Percentiles rank a stretch among this genome's conserved stretches.
phyloP scores from a whole-genome alignment of 2,329 filamentous ascomycete genomes.

The Fonsecaea pedrosoi region DNA sequence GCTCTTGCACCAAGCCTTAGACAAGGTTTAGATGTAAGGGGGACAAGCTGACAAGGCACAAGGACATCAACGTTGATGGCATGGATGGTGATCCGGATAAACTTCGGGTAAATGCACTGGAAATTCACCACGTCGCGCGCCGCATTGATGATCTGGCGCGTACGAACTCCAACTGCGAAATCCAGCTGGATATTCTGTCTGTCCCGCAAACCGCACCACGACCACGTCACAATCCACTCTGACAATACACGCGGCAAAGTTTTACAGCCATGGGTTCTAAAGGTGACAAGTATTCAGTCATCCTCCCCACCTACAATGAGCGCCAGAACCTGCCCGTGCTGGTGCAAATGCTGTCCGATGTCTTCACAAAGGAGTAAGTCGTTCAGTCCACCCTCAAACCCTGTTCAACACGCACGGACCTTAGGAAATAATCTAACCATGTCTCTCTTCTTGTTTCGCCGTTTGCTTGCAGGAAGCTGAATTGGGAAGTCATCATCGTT shows the following conservation, averaged over 20 bases:
- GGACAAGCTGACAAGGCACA: neutral
- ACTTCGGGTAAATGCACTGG: slow-evolving; percentile 1
- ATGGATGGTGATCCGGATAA: neutral
- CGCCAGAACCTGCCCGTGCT: slow-evolving; percentile 96
- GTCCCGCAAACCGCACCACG: neutral
- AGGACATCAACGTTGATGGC: too few relatives aligned
- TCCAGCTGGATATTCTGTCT: slow-evolving; percentile 1
- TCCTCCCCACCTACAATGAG: slow-evolving; percentile 98
- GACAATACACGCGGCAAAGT: neutral
- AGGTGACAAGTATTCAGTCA: slow-evolving; percentile 88
- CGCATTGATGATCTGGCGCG: slow-evolving; percentile 18
- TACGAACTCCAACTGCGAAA: slow-evolving; percentile 3
- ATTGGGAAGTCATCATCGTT: slow-evolving; percentile 98
- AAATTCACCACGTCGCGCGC: slow-evolving; percentile 1
- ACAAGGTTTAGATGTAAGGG: neutral
- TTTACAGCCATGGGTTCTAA: slow-evolving; percentile 45
- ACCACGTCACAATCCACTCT: slow-evolving; percentile 1
- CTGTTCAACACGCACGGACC: neutral
- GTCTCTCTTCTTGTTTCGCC: neutral
- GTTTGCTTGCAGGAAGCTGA: slow-evolving; percentile 70
- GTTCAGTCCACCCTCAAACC: too few relatives aligned
- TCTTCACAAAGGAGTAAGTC: slow-evolving; percentile 82
- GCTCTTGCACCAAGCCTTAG: neutral
- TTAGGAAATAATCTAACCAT: neutral
- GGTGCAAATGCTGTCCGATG: slow-evolving; percentile 89